These are phyloP conservation scores for Sophora flavescens DNA, from an alignment of 306 rosid genomes.

Conservation along the genomic window DNA sequence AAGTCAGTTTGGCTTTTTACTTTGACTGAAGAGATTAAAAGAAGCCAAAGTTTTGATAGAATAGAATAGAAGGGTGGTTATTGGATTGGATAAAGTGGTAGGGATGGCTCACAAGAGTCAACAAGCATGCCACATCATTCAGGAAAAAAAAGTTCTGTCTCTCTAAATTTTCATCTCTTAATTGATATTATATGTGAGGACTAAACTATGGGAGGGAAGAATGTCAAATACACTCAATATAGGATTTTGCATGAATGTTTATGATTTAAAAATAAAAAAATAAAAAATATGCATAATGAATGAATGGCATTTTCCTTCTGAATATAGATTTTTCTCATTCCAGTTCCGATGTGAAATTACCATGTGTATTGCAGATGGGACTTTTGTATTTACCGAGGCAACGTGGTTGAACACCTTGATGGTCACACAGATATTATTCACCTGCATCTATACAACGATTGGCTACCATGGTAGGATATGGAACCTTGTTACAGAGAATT, in stretches of 20 bases:
- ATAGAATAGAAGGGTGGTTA: not conserved
- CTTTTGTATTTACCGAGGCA: conserved; percentile 73
- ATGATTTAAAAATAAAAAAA: not conserved
- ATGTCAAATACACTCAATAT: not conserved
- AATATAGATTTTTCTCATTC: conserved; percentile 35
- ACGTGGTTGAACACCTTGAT: conserved; percentile 82
- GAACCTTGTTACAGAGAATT: conserved; percentile 28
- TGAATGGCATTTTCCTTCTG: not conserved
- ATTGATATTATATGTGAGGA: not conserved
- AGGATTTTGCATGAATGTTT: not conserved
- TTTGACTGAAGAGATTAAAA: not conserved
- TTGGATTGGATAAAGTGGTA: not conserved
- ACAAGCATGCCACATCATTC: not conserved
- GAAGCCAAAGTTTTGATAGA: no score
- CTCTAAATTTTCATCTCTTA: not conserved
- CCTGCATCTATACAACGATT: conserved; percentile 67
- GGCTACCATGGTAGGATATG: conserved; percentile 82
- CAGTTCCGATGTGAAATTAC: conserved; percentile 46
- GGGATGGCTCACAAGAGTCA: not conserved
- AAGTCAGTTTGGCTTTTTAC: not conserved
- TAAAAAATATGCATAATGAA: not conserved
- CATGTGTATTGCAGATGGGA: conserved; percentile 87
- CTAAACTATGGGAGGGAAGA: not conserved
- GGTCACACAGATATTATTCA: conserved; percentile 94
- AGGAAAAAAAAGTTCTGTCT: not conserved